A percentile compares a stretch with the other conserved stretches of the same genome.
These are phyloP conservation scores for Chaetothyriales sp. DNA, from an alignment of 2,329 filamentous ascomycete genomes.

Conservation along the genomic window DNA sequence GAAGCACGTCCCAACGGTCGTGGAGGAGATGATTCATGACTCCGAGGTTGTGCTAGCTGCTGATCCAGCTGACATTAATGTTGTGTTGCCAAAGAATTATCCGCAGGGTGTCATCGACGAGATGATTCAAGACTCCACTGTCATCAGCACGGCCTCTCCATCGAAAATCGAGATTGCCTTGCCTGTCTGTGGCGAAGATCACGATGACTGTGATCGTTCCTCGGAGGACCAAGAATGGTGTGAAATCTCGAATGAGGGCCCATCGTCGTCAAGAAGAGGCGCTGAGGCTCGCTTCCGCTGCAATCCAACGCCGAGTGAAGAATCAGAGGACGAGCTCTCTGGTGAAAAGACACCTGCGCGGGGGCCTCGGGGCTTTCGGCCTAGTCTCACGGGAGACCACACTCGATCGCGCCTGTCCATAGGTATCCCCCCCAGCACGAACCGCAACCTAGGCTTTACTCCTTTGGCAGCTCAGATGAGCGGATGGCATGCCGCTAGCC, in stretches of 20 bases:
- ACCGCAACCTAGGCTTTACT: constrained; percentile 42
- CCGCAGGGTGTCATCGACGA: background rate
- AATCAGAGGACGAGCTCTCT: constrained; percentile 21
- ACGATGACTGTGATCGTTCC: constrained; percentile 3
- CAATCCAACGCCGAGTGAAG: constrained; percentile 2
- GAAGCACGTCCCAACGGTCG: constrained; percentile 11
- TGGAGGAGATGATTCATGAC: background rate
- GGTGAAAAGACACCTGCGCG: constrained; percentile 12
- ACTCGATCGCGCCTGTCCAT: constrained; percentile 11
- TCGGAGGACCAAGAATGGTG: background rate
- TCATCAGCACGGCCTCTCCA: too few relatives aligned
- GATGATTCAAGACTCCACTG: background rate
- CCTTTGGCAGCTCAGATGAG: constrained; percentile 49
- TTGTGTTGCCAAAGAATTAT: background rate
- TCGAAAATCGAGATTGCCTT: constrained; percentile 1
- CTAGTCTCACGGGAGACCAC: constrained; percentile 6
- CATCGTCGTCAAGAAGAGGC: background rate
- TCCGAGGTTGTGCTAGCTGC: background rate
- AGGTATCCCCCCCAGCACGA: constrained; percentile 9
- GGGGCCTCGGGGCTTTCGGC: constrained; percentile 3
- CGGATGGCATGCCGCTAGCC: constrained; percentile 50
- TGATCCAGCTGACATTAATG: background rate
- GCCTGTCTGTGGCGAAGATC: background rate
- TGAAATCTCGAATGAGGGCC: background rate
- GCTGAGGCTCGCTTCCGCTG: background rate